These are phyloP conservation scores for Emericellopsis terricola DNA, from an alignment of 495 filamentous ascomycete species.

Conservation along the genomic window DNA sequence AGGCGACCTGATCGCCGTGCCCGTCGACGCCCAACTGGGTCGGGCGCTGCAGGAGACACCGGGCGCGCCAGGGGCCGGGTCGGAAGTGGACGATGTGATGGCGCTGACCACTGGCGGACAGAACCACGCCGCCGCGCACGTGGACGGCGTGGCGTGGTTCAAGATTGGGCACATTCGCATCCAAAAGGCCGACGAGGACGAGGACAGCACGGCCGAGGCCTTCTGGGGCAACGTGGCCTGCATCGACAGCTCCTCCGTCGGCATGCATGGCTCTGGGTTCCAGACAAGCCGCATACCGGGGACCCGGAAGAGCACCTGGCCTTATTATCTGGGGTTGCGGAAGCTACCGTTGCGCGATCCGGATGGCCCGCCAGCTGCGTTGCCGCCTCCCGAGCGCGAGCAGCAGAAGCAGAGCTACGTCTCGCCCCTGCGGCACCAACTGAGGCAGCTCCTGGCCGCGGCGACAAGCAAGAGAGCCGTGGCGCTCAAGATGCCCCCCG, in stretches of 20 bases:
- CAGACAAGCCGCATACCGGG: conserved; percentile 62
- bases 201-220: conserved; percentile 31
- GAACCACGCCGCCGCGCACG: conserved; percentile 14
- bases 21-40: conserved; percentile 68
- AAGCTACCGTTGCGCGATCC: conserved; percentile 23
- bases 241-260: conserved; percentile 67
- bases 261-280: conserved; percentile 75
- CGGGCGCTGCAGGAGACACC: conserved; percentile 49
- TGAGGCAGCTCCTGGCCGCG: conserved; percentile 73
- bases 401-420: conserved; percentile 23
- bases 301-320: conserved; percentile 57
- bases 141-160: conserved; percentile 75
- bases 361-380: conserved; percentile 19
- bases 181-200: conserved; percentile 33
- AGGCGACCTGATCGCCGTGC: conserved; percentile 74
- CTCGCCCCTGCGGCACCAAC: conserved; percentile 50
- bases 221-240: conserved; percentile 69
- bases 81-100: conserved; percentile 45
- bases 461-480: conserved; percentile 78
- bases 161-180: conserved; percentile 53
- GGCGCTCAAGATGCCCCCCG: conserved; percentile 67
- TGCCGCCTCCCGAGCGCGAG: conserved; percentile 15
- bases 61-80: conserved; percentile 29
- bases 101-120: conserved; percentile 19
- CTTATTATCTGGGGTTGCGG: conserved; percentile 66